These are phyloP conservation scores for Houttuynia cordata DNA, from an alignment of 164 flowering plant species.

Conservation along the genomic window DNA sequence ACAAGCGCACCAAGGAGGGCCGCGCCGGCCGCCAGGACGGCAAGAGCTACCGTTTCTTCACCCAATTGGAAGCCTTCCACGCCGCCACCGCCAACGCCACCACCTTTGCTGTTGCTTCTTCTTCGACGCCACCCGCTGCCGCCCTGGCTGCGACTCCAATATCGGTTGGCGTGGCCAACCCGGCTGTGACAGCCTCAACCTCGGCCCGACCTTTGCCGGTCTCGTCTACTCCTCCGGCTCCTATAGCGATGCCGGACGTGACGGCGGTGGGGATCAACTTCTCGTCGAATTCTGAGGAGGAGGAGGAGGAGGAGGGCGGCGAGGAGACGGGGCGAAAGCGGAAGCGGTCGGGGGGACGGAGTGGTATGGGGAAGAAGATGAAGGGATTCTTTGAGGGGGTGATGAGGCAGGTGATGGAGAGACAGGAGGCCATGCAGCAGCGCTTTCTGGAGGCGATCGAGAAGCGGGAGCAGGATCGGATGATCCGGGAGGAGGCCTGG, in stretches of 20 bases:
- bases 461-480: constrained; percentile 62
- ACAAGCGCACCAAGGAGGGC: constrained; percentile 60
- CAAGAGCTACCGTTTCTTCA: constrained; percentile 48
- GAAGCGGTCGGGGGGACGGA: constrained; percentile 14
- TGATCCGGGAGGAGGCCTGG: constrained; percentile 72
- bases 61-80: constrained; percentile 55
- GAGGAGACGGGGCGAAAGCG: constrained; percentile 20
- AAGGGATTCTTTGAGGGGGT: constrained; percentile 46
- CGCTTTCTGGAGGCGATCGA: constrained; percentile 54
- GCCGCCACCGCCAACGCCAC: constrained; percentile 9
- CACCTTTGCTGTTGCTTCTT: too few species aligned
- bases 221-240: constrained; percentile 1
- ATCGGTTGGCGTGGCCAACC: background rate
- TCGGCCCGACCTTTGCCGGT: background rate
- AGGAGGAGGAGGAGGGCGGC: background rate
- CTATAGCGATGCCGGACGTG: background rate
- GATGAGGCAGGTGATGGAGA: constrained; percentile 65
- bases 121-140: constrained; percentile 1
- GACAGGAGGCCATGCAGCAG: constrained; percentile 61
- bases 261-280: constrained; percentile 35
- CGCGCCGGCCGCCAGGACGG: constrained; percentile 67
- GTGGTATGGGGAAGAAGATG: constrained; percentile 23
- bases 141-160: constrained; percentile 1
- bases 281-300: constrained; percentile 18
- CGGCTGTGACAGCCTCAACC: background rate